These are phyloP conservation scores for Phylloporus sp. DNA, from an alignment of 768 basidiomycete genomes.

Conservation along the genomic window DNA sequence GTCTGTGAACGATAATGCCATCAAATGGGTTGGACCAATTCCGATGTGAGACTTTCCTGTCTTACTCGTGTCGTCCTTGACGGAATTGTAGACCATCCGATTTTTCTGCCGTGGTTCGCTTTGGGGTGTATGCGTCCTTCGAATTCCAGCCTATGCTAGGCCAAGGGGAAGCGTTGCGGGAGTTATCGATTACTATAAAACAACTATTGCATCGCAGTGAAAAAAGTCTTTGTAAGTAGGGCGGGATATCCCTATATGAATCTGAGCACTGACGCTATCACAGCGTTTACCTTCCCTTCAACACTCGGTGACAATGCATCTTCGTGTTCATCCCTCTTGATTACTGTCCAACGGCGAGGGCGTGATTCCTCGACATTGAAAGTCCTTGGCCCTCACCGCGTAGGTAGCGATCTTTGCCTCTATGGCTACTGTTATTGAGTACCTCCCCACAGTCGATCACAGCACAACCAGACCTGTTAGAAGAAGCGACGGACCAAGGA, in stretches of 20 bases:
- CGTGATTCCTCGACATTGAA: too few relatives aligned
- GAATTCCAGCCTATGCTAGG: not conserved
- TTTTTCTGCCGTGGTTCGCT: not conserved
- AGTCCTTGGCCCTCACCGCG: not conserved
- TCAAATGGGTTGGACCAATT: not conserved
- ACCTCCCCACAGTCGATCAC: not conserved
- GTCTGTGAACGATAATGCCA: not conserved
- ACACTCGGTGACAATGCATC: not conserved
- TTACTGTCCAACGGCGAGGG: not conserved
- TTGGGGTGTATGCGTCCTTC: not conserved
- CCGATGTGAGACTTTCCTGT: not conserved
- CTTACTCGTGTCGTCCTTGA: not conserved
- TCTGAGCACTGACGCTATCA: not conserved
- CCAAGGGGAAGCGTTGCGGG: not conserved
- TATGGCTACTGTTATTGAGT: not conserved
- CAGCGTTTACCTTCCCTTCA: not conserved
- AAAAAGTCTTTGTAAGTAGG: not conserved
- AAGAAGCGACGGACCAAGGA: slow-evolving; percentile 1
- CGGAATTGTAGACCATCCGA: not conserved
- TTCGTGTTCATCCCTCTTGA: not conserved
- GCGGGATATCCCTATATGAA: not conserved
- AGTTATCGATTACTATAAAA: not conserved
- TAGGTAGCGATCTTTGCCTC: not conserved
- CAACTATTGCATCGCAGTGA: not conserved
- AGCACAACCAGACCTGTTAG: not conserved